Evolutionary conservation across 1,139 yeast species (phyloP), one percentile per base, ranked within the genome.

Genomic region (Kodamaea plutei): DNA sequence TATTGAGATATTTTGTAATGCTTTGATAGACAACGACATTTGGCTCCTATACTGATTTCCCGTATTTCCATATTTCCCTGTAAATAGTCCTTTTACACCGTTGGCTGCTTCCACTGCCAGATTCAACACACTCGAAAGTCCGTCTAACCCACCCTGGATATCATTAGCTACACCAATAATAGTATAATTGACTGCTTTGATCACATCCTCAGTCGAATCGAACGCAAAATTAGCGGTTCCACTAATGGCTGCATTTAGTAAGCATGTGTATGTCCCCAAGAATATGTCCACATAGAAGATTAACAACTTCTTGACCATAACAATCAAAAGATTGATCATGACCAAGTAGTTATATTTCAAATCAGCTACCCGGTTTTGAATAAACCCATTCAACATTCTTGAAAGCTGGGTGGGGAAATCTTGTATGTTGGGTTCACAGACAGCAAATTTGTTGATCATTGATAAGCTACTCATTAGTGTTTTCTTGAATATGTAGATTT

Each of bases 251-350:
- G 93, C 80, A 0, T 84, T 76, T 6, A 87, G 54, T 15, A 91
- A 61, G 56, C 98, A 91, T 0, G 84, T 79, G 54, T 84, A 84
- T 0, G 97, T 89, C 0, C 96, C 97, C 6, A 88, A 57, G 31
- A 83, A 72, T 40, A 89, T 47, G 25, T 85, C 88, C 11, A 91
- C 57, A 15, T 77, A 64, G 48, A 91, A 88, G 8, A 76, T 48
- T 0, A 84, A 52, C 21, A 88, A 42, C 27, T 71, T 67, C 43
- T 84, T 80, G 9, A 80, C 60, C 0, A 79, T 79, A 0, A 74
- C 66, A 0, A 84, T 52, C 10, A 75, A 44, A 21, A 78, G 17
- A 11, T 33, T 24, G 12, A 45, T 26, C 10, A 47, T 15, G 9
- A 39, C 40, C 26, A 38, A 28, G 23, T 44, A 40, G 30, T 35